phyloP scores from a whole-genome alignment of 441 rosid genomes.

The Geranium incanum region DNA sequence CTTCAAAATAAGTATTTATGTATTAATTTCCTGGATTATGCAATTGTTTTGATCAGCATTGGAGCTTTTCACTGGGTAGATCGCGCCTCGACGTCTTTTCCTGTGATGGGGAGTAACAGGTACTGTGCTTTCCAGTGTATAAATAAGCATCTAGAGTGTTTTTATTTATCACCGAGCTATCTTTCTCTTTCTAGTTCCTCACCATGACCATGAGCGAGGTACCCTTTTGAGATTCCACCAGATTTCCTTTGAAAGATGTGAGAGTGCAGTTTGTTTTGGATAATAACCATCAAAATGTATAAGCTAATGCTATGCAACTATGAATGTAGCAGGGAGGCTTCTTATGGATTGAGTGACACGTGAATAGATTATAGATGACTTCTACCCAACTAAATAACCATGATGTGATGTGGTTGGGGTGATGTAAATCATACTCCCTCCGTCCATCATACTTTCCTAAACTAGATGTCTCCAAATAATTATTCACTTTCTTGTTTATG shows the following conservation, averaged over 20 bases:
- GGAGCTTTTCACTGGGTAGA: slow-evolving; percentile 92
- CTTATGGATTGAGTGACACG: not conserved
- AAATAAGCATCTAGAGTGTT: too few species aligned
- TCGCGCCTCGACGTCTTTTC: slow-evolving; percentile 46
- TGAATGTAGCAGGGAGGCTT: not conserved
- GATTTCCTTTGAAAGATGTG: not conserved
- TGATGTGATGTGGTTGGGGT: not conserved
- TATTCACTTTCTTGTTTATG: not conserved
- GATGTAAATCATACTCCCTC: not conserved
- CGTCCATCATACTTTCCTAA: not conserved
- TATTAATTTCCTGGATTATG: not conserved
- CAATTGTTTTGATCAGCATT: slow-evolving; percentile 36
- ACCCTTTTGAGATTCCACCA: not conserved
- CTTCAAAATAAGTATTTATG: not conserved
- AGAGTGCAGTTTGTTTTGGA: not conserved
- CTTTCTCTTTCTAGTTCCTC: not conserved
- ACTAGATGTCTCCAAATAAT: not conserved
- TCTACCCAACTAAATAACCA: not conserved
- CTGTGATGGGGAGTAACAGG: slow-evolving; percentile 41
- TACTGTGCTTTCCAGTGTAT: slow-evolving; percentile 16
- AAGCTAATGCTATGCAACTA: not conserved
- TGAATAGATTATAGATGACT: not conserved
- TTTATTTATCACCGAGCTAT: not conserved
- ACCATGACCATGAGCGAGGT: not conserved
- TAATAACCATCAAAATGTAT: not conserved